Base-by-base conservation (phyloP, 495 filamentous ascomycete species). In the Xylaria bambusicola region DNA sequence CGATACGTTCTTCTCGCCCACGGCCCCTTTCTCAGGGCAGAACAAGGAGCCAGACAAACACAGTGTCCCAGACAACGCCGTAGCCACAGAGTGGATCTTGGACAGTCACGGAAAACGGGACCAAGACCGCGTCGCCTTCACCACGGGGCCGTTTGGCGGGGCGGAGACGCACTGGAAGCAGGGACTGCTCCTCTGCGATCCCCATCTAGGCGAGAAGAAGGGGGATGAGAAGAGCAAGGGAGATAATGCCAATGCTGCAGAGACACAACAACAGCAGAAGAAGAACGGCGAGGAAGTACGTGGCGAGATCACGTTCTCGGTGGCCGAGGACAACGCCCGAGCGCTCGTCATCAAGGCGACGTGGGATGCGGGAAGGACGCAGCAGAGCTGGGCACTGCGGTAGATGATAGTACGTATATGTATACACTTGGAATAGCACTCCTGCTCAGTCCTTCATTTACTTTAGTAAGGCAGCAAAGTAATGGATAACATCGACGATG, bases 121-220 rank as follows among this genome's bases (percentile, higher is more conserved):
- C 20, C 63, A 71, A 24, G 80, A 82, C 69, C 76, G 81, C 20
- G 75, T 84, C 20, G 77, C 78, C 17, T 94, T 95, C 68, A 91
- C 89, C 44, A 95, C 91, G 27, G 90, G 90, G 4, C 91, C 91
- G 33, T 85, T 86, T 49, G 83, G 84, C 52, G 52, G 26, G 12
- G 86, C 84, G 67, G 87, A 86, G 61, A 95, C 91, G 23, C 91
- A 95, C 76, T 95, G 91, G 91, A 90, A 88, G 74, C 91, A 95
- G 72, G 91, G 89, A 6, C 82, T 93, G 24, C 64, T 80, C 46
- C 60, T 80, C 21, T 66, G 77, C 52, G 74, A 74, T 31, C 75
- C 70, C 52, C 63, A 67, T 36, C 49, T 48, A 15, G 62, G 49
- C 52, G 66, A 65, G 7, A 72, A 68, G 47, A 65, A 71, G 36